phyloP scores from a whole-genome alignment of 352 stramenopile species.

The Phytopythium delawarense region DNA sequence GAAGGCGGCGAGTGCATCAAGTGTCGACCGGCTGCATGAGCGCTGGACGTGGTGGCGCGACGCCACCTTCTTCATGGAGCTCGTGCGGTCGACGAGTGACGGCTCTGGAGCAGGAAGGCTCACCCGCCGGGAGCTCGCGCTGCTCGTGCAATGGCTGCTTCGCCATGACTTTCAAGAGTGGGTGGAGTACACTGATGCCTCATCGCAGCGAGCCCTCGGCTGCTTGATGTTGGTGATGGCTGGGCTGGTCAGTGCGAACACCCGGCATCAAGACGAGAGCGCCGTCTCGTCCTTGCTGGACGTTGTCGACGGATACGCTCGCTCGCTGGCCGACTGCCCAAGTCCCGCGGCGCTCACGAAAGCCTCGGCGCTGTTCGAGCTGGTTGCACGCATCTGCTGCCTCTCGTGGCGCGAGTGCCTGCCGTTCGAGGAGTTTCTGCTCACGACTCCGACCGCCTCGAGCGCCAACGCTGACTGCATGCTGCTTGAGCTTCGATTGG shows the following conservation, averaged over 20 bases:
- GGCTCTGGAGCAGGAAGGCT: neutral
- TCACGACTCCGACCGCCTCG: neutral
- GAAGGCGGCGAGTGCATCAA: neutral
- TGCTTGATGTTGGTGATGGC: neutral
- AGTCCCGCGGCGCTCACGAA: constrained; percentile 11
- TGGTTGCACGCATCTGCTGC: constrained; percentile 16
- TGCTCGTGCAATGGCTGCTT: constrained; percentile 29
- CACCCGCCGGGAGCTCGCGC: constrained; percentile 20
- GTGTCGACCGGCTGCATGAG: neutral
- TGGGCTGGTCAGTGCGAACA: neutral
- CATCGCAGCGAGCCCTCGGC: neutral
- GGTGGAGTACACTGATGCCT: constrained; percentile 11
- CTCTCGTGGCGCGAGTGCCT: constrained; percentile 16
- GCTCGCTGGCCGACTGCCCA: constrained; percentile 8
- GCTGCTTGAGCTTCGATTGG: constrained; percentile 2
- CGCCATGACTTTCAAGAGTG: constrained; percentile 27
- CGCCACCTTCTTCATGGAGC: constrained; percentile 20
- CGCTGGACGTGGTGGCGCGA: constrained; percentile 34
- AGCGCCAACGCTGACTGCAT: neutral
- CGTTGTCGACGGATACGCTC: constrained; percentile 24
- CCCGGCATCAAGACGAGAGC: constrained; percentile 16
- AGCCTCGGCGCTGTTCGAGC: constrained; percentile 17
- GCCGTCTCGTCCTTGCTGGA: constrained; percentile 27
- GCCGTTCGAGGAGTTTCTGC: constrained; percentile 20
- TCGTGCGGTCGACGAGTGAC: constrained; percentile 14